Percentiles rank a stretch among this genome's conserved stretches.
These are phyloP conservation scores for Sphaerulina vaccinii DNA, from an alignment of 2,329 filamentous ascomycete species.

Conservation along the genomic window DNA sequence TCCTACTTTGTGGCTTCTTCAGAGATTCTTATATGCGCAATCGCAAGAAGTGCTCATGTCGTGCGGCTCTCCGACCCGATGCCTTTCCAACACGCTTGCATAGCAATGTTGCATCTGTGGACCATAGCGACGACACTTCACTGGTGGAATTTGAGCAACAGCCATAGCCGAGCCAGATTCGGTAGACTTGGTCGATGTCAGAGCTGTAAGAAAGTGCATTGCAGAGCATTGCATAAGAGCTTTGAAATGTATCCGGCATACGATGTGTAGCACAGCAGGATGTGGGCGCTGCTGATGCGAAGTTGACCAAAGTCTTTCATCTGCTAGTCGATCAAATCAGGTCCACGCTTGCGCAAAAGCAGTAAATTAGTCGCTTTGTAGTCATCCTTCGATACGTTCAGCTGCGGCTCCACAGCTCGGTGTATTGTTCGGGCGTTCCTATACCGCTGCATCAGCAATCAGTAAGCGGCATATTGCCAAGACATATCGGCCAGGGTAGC, in stretches of 20 bases:
- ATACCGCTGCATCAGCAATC: conserved; percentile 11
- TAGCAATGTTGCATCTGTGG: background rate
- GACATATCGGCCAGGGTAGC: background rate
- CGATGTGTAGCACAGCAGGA: background rate
- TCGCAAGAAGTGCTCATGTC: background rate
- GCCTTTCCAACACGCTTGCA: background rate
- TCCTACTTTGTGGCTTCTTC: background rate
- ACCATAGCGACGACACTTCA: background rate
- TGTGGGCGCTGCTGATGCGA: background rate
- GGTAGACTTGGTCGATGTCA: no score
- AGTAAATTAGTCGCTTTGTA: no score
- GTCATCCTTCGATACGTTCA: no score
- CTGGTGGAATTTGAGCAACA: background rate
- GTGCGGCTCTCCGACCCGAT: background rate
- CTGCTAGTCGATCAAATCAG: background rate
- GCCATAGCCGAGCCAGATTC: background rate
- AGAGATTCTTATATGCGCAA: background rate
- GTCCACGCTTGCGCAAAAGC: background rate
- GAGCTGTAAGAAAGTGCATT: conserved; percentile 6
- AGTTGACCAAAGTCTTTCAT: background rate
- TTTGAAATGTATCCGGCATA: conserved; percentile 8
- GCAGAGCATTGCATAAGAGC: conserved; percentile 17
- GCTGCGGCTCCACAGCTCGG: background rate
- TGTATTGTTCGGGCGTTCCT: background rate
- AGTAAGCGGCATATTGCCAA: conserved; percentile 11